Percentiles rank a stretch among this genome's conserved stretches.
These are phyloP conservation scores for Blumeria graminis DNA, from an alignment of 2,329 filamentous ascomycete species.

Conservation along the genomic window DNA sequence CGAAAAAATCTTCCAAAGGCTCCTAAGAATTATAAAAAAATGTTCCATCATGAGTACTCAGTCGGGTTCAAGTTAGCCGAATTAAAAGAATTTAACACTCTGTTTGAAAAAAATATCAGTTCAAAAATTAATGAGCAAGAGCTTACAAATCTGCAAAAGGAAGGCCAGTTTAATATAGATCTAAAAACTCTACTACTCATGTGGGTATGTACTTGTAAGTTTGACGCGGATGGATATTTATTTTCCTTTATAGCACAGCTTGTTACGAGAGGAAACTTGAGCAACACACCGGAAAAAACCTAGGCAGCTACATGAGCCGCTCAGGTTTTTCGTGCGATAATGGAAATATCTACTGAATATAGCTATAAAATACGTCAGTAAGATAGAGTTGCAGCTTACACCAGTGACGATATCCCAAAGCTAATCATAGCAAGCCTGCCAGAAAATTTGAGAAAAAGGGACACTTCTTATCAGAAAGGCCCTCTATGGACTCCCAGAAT, in stretches of 20 bases:
- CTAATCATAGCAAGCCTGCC: background rate
- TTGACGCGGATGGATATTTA: slow-evolving; percentile 9
- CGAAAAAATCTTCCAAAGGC: background rate
- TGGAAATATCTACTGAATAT: background rate
- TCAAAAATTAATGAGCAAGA: background rate
- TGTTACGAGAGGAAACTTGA: slow-evolving; percentile 8
- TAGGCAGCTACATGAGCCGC: background rate
- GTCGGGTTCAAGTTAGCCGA: background rate
- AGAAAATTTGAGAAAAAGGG: background rate
- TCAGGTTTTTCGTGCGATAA: background rate
- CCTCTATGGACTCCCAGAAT: background rate
- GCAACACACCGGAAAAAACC: slow-evolving; percentile 2
- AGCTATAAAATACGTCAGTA: background rate
- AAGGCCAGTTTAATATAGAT: background rate
- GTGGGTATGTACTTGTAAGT: slow-evolving; percentile 13
- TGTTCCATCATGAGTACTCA: background rate
- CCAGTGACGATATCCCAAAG: background rate
- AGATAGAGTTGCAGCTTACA: background rate
- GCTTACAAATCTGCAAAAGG: background rate
- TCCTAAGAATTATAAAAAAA: background rate
- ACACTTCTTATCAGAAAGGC: background rate
- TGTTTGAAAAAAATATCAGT: background rate
- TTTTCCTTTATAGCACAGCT: slow-evolving; percentile 8
- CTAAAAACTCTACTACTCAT: background rate
- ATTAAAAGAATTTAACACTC: background rate